Evolutionary conservation across 1,139 yeast species (phyloP).

Genomic region (Geotrichum restrictum): DNA sequence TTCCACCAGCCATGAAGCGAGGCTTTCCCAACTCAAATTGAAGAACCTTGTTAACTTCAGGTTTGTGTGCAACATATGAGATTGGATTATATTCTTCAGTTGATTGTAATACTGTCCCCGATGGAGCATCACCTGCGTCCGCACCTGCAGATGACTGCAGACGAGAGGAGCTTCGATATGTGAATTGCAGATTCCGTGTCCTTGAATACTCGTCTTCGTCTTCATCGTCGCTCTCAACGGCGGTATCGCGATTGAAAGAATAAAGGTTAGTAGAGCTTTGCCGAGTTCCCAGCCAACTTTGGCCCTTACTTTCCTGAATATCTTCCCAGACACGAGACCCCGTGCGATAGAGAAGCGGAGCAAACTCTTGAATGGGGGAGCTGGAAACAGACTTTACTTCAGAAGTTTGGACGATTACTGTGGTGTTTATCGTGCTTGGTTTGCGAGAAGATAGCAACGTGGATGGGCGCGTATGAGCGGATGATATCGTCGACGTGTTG

Average conservation of each 20-base stretch:
- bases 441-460: no score
- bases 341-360: conserved; percentile 29
- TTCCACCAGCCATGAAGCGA: neutral
- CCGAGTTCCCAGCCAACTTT: conserved; percentile 29
- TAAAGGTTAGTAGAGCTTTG: conserved; percentile 24
- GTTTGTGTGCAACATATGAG: neutral
- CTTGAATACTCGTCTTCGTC: conserved; percentile 10
- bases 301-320: conserved; percentile 31
- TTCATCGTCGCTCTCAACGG: conserved; percentile 6
- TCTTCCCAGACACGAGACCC: conserved; percentile 34
- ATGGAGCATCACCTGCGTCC: neutral
- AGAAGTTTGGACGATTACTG: no score
- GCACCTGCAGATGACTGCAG: neutral
- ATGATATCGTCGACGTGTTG: no score
- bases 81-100: conserved; percentile 18
- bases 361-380: conserved; percentile 4
- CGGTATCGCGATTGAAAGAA: conserved; percentile 9
- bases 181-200: conserved; percentile 1
- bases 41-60: neutral
- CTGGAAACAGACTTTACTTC: neutral
- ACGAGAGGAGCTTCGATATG: neutral
- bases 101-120: no score
- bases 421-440: no score
- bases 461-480: no score
- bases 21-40: neutral